Percentiles rank a stretch among this genome's conserved stretches.
These are phyloP conservation scores for Annulohypoxylon nitens DNA, from an alignment of 495 filamentous ascomycete species.

Conservation along the genomic window DNA sequence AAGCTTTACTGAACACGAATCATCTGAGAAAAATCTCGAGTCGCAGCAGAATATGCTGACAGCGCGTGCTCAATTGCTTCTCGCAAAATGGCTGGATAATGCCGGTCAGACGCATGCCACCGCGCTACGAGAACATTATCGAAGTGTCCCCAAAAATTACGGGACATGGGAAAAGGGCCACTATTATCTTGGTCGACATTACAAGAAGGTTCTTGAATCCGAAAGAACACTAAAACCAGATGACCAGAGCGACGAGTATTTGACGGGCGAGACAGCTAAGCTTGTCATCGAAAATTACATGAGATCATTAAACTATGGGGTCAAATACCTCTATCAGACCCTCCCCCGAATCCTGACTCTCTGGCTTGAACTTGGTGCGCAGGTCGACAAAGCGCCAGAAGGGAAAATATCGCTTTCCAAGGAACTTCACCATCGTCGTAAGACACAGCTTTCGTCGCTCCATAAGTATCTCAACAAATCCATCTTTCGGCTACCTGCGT, in stretches of 20 bases:
- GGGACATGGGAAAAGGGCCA: slow-evolving; percentile 93
- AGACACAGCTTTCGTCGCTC: slow-evolving; percentile 75
- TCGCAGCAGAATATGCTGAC: slow-evolving; percentile 67
- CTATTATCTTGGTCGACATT: slow-evolving; percentile 96
- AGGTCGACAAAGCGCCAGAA: slow-evolving; percentile 75
- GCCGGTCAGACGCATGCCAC: slow-evolving; percentile 89
- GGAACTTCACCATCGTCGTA: slow-evolving; percentile 68
- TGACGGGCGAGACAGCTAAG: slow-evolving; percentile 84
- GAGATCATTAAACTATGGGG: slow-evolving; percentile 84
- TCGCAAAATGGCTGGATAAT: slow-evolving; percentile 96
- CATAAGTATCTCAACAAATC: slow-evolving; percentile 81
- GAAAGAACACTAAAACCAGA: slow-evolving; percentile 80
- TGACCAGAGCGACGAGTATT: slow-evolving; percentile 68
- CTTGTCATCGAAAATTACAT: slow-evolving; percentile 94
- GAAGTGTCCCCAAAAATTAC: slow-evolving; percentile 72
- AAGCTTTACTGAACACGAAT: slow-evolving; percentile 59
- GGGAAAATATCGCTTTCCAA: slow-evolving; percentile 72
- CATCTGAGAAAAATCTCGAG: slow-evolving; percentile 58
- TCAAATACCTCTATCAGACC: slow-evolving; percentile 95
- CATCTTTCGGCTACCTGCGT: slow-evolving; percentile 80
- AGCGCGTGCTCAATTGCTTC: slow-evolving; percentile 80
- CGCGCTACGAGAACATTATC: slow-evolving; percentile 82
- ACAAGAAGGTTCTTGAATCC: slow-evolving; percentile 94
- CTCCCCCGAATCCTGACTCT: slow-evolving; percentile 90
- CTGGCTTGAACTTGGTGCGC: slow-evolving; percentile 90